Conservation (phyloP, 2,329 filamentous ascomycete species). For the Aspergillus arachidicola region DNA sequence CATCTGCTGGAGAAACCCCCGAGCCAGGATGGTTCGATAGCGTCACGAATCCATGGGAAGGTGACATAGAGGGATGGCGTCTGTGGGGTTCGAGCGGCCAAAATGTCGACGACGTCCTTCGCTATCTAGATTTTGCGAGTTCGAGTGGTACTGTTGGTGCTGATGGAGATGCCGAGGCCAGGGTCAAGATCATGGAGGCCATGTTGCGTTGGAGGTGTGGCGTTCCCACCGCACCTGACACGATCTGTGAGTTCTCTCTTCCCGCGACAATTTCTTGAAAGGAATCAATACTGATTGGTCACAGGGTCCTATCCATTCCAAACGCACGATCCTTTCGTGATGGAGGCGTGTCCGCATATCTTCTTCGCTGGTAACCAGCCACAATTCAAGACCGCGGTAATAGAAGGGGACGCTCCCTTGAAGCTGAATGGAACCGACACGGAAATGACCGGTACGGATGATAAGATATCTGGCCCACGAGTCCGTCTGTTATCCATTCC, state of each 20-base stretch:
- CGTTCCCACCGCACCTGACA: slow-evolving; percentile 94
- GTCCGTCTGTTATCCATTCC: slow-evolving; percentile 84
- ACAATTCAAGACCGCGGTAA: slow-evolving; percentile 70
- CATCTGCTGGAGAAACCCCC: slow-evolving; percentile 33
- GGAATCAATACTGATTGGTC: slow-evolving; percentile 4
- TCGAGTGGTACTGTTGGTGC: slow-evolving; percentile 30
- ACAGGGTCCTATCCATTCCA: slow-evolving; percentile 95
- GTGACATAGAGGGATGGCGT: slow-evolving; percentile 86
- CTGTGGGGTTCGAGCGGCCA: slow-evolving; percentile 86
- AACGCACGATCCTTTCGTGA: slow-evolving; percentile 85
- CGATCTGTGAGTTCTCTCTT: slow-evolving; percentile 70
- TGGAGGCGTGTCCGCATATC: slow-evolving; percentile 82
- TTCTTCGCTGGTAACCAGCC: slow-evolving; percentile 89
- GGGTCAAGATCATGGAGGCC: slow-evolving; percentile 88
- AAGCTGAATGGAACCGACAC: slow-evolving; percentile 37
- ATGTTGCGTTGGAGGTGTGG: slow-evolving; percentile 90
- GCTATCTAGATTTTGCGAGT: slow-evolving; percentile 69
- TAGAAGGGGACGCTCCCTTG: slow-evolving; percentile 54
- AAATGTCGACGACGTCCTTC: slow-evolving; percentile 90
- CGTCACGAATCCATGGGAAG: slow-evolving; percentile 92
- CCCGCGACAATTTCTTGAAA: neutral
- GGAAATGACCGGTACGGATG: slow-evolving; percentile 35
- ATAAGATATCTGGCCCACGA: slow-evolving; percentile 62
- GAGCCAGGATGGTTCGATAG: slow-evolving; percentile 78
- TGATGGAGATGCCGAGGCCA: slow-evolving; percentile 61